These are phyloP conservation scores for Claviceps sp. DNA, from an alignment of 2,329 filamentous ascomycete genomes.

Conservation along the genomic window DNA sequence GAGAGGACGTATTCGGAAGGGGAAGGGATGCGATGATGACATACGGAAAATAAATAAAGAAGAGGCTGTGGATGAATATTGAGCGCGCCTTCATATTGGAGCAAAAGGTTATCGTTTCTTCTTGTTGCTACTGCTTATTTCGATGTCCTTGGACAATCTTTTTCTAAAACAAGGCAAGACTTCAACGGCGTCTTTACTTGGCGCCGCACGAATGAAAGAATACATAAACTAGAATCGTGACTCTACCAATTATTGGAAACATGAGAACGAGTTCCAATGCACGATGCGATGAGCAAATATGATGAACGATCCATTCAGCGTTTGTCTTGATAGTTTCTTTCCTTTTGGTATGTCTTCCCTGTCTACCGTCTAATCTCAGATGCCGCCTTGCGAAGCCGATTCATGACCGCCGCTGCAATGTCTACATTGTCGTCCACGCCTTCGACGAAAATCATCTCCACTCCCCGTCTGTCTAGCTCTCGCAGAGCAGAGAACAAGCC, in stretches of 20 bases:
- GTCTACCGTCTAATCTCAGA: constrained; percentile 41
- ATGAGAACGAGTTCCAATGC: not conserved
- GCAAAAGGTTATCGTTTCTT: not conserved
- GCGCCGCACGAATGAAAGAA: constrained; percentile 15
- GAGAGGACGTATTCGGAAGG: not conserved
- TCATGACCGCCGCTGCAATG: constrained; percentile 79
- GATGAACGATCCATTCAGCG: not conserved
- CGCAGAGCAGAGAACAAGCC: constrained; percentile 79
- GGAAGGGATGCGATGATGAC: not conserved
- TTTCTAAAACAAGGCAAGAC: not conserved
- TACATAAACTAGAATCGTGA: not conserved
- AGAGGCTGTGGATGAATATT: not conserved
- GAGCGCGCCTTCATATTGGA: not conserved
- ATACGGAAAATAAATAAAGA: not conserved
- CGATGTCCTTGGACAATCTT: not conserved
- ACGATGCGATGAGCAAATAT: not conserved
- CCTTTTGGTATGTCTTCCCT: not conserved
- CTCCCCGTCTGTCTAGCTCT: constrained; percentile 66
- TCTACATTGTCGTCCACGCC: constrained; percentile 70
- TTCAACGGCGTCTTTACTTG: constrained; percentile 3
- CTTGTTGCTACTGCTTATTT: not conserved
- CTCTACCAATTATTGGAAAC: not conserved
- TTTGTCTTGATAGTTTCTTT: not conserved
- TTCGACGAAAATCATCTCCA: constrained; percentile 81
- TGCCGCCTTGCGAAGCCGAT: constrained; percentile 66